These are phyloP conservation scores for Rhizophora apiculata DNA, from an alignment of 345 rosid species.

Conservation along the genomic window DNA sequence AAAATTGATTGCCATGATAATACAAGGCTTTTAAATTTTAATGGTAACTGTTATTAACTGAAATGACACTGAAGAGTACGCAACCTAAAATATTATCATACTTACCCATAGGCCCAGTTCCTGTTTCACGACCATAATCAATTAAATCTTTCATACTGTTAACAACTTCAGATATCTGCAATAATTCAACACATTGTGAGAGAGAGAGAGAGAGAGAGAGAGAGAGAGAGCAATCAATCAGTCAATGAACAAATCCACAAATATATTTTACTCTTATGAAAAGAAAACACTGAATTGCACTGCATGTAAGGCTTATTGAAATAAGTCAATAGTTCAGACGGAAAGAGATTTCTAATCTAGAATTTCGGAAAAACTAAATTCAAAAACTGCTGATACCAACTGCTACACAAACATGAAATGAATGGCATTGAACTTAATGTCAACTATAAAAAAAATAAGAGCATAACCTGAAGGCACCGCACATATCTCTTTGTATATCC, in stretches of 20 bases:
- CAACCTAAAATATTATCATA: neutral
- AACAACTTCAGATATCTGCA: slow-evolving; percentile 94
- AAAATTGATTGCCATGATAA: too few relatives aligned
- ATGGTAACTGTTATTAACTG: neutral
- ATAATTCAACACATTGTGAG: neutral
- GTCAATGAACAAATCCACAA: neutral
- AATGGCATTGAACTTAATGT: neutral
- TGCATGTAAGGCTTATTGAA: neutral
- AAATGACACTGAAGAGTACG: neutral
- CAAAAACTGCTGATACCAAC: neutral
- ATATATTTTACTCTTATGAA: too few relatives aligned
- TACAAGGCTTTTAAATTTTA: too few relatives aligned
- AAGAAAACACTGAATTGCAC: neutral
- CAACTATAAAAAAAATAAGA: slow-evolving; percentile 1
- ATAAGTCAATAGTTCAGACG: neutral
- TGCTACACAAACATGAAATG: neutral
- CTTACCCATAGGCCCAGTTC: slow-evolving; percentile 97
- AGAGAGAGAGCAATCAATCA: neutral
- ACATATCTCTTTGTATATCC: slow-evolving; percentile 99
- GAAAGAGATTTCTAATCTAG: neutral
- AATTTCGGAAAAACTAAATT: neutral
- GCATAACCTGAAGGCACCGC: slow-evolving; percentile 89
- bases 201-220: neutral
- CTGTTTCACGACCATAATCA: slow-evolving; percentile 91
- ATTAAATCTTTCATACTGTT: slow-evolving; percentile 99